Evolutionary conservation across 331 rosid genomes (phyloP), one percentile per base, ranked within the genome.

Genomic region (Quercus tomentella): DNA sequence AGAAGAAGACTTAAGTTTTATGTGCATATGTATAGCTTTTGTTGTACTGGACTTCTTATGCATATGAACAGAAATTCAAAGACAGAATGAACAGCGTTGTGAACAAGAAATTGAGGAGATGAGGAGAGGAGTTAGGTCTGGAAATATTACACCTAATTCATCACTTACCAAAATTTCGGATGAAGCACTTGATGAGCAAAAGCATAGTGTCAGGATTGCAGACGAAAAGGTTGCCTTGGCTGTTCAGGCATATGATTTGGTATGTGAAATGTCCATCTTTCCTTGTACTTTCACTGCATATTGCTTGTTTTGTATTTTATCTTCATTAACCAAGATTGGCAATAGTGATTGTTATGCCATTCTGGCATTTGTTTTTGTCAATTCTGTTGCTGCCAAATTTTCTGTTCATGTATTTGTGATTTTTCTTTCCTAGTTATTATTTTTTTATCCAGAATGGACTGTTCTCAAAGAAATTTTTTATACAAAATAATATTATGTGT

Each of bases 121-220:
- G 73, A 88, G 88, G 81, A 81, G 86, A 37, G 94, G 91, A 69
- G 88, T 93, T 60, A 88, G 86, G 76, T 86, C 94, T 75, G 98
- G 98, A 79, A 91, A 88, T 81, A 86, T 89, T 83, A 85, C 91
- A 25, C 92, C 91, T 20, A 86, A 89, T 74, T 73, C 88, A 37
- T 89, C 97, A 23, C 91, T 85, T 81, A 80, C 84, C 77, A 79
- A 96, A 83, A 93, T 93, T 86, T 95, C 94, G 22, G 97, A 95
- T 81, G 99, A 93, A 79, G 97, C 97, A 37, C 96, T 93, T 84
- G 99, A 93, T 83, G 98, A 95, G 84, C 99, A 95, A 81, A 95
- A 93, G 85, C 99, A 95, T 80, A 93, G 98, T 85, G 80, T 93
- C 74, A 87, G 97, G 87, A 89, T 95, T 83, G 93, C 97, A 52